phyloP scores from a whole-genome alignment of 2,329 filamentous ascomycete genomes.

The Botrytis aclada region DNA sequence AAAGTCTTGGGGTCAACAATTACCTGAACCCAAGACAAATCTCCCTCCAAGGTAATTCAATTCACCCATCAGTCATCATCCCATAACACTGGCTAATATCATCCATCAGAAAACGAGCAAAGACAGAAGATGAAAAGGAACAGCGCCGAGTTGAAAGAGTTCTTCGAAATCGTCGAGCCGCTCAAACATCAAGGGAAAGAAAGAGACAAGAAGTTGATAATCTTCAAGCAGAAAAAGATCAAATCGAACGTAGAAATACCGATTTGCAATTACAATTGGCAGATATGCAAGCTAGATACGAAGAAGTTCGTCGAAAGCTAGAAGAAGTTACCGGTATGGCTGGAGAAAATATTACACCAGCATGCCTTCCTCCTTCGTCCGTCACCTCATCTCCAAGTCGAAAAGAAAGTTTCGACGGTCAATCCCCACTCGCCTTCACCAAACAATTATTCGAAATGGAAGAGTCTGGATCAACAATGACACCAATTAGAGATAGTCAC shows the following conservation, averaged over 20 bases:
- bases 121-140: conserved; percentile 98
- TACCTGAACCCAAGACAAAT: conserved; percentile 95
- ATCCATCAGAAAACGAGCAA: conserved; percentile 77
- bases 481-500: conserved; percentile 36
- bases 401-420: conserved; percentile 41
- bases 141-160: conserved; percentile 96
- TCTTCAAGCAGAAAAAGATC: conserved; percentile 62
- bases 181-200: conserved; percentile 85
- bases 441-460: conserved; percentile 55
- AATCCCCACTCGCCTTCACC: conserved; percentile 52
- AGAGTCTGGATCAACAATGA: conserved; percentile 26
- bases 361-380: conserved; percentile 45
- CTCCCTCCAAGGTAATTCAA: conserved; percentile 74
- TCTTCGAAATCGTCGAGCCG: conserved; percentile 90
- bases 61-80: conserved; percentile 7
- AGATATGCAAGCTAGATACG: conserved; percentile 34
- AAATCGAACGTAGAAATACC: conserved; percentile 68
- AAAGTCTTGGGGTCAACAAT: conserved; percentile 97
- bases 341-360: conserved; percentile 26
- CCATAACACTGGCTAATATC: conserved; percentile 26
- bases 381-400: conserved; percentile 43
- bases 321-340: conserved; percentile 31
- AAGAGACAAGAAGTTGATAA: conserved; percentile 72
- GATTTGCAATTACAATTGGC: conserved; percentile 62
- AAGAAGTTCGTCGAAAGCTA: conserved; percentile 31